These are phyloP conservation scores for Metarhizium album DNA, from an alignment of 2,329 filamentous ascomycete genomes.

Conservation along the genomic window DNA sequence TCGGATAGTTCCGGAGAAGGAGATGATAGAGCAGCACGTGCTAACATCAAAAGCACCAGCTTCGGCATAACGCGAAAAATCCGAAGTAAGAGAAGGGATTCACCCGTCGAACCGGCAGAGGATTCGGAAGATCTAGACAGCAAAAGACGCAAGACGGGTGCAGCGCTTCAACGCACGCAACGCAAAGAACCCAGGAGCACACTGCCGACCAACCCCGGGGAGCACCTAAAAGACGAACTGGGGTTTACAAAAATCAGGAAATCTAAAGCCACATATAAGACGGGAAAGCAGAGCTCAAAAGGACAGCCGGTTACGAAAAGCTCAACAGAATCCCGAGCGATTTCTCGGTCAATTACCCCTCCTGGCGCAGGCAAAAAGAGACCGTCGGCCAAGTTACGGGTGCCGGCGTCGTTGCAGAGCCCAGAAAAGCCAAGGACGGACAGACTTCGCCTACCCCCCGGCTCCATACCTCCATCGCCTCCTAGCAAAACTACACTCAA, in stretches of 20 bases:
- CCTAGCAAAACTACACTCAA: neutral
- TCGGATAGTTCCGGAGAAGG: constrained; percentile 15
- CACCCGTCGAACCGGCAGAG: neutral
- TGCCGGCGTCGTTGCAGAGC: constrained; percentile 4
- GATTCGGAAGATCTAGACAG: neutral
- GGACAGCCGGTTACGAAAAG: constrained; percentile 9
- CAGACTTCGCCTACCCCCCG: neutral
- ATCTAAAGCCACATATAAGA: constrained; percentile 17
- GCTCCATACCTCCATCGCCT: neutral
- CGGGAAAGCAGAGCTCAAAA: constrained; percentile 12
- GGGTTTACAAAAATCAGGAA: constrained; percentile 14
- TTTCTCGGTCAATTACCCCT: neutral
- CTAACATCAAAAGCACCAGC: constrained; percentile 22
- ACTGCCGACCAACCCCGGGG: constrained; percentile 10
- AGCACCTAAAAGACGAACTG: constrained; percentile 12
- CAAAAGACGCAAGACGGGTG: constrained; percentile 7
- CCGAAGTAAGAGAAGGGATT: constrained; percentile 5
- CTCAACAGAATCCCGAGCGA: neutral
- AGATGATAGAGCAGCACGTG: constrained; percentile 15
- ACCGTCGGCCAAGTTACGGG: neutral
- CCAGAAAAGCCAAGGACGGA: constrained; percentile 3
- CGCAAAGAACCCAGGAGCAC: neutral
- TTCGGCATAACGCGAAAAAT: constrained; percentile 14
- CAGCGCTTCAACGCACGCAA: neutral
- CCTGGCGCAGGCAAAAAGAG: neutral